Percentiles rank a stretch among this genome's conserved stretches.
These are phyloP conservation scores for Pseudocercospora cruenta DNA, from an alignment of 2,329 filamentous ascomycete genomes.

Conservation along the genomic window DNA sequence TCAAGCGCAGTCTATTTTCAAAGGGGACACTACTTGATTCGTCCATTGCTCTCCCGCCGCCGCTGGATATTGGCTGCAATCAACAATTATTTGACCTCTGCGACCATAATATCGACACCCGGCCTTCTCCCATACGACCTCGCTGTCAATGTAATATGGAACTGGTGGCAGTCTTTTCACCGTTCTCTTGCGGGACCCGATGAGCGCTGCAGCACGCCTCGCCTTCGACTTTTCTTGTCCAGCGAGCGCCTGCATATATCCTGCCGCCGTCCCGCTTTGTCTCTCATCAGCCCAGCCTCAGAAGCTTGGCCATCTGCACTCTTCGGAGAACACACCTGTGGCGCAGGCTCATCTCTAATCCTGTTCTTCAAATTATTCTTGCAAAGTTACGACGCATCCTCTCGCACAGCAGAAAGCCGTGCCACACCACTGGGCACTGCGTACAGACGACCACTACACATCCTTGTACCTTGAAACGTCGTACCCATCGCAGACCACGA, in stretches of 20 bases:
- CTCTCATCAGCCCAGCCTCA: neutral
- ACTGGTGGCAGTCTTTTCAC: neutral
- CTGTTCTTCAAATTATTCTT: too few relatives aligned
- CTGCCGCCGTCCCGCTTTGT: neutral
- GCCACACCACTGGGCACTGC: neutral
- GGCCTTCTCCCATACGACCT: neutral
- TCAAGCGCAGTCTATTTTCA: neutral
- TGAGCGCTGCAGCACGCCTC: neutral
- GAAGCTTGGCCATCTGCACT: too few relatives aligned
- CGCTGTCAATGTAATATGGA: neutral
- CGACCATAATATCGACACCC: neutral
- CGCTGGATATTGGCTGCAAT: neutral
- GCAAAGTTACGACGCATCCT: too few relatives aligned
- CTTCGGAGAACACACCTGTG: too few relatives aligned
- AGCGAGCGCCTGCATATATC: neutral
- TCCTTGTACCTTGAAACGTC: neutral
- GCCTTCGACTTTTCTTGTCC: neutral
- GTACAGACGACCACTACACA: too few relatives aligned
- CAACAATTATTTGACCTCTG: neutral
- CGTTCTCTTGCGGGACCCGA: neutral
- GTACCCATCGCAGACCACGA: slow-evolving; percentile 6
- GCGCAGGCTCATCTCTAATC: too few relatives aligned
- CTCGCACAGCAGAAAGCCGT: neutral
- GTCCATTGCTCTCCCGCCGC: neutral
- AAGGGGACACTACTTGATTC: slow-evolving; percentile 1